These are phyloP conservation scores for Candida railenensis DNA, from an alignment of 805 yeast species.

Conservation along the genomic window DNA sequence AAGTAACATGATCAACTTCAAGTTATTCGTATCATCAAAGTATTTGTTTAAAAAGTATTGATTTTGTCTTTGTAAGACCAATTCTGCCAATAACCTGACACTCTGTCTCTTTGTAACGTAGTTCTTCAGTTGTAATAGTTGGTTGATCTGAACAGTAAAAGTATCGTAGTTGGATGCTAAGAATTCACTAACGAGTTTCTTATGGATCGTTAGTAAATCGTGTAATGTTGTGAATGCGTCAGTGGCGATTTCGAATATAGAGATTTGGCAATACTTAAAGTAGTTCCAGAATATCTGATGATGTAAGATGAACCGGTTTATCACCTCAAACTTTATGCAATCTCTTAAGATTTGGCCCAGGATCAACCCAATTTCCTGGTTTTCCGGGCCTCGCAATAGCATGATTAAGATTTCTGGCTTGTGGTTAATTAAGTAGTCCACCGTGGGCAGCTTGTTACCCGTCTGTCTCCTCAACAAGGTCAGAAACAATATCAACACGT, in stretches of 20 bases:
- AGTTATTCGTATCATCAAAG: conserved; percentile 76
- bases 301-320: conserved; percentile 58
- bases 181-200: conserved; percentile 68
- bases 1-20: conserved; percentile 82
- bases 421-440: conserved; percentile 66
- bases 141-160: conserved; percentile 65
- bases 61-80: conserved; percentile 71
- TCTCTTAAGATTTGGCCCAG: conserved; percentile 82
- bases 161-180: conserved; percentile 53
- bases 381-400: conserved; percentile 72
- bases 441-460: conserved; percentile 79
- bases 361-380: conserved; percentile 67
- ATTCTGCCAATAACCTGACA: conserved; percentile 67
- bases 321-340: conserved; percentile 73
- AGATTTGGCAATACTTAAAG: conserved; percentile 72
- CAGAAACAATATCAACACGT: conserved; percentile 69
- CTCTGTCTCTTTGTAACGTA: conserved; percentile 94
- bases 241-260: conserved; percentile 85
- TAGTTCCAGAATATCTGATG: conserved; percentile 75
- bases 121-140: conserved; percentile 69
- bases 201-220: conserved; percentile 69
- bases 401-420: conserved; percentile 63
- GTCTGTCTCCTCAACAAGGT: conserved; percentile 76
- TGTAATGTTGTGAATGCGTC: conserved; percentile 80
- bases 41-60: conserved; percentile 71